These are phyloP conservation scores for Eimeria falciformis DNA, from an alignment of 169 alveolate species.

Conservation along the genomic window DNA sequence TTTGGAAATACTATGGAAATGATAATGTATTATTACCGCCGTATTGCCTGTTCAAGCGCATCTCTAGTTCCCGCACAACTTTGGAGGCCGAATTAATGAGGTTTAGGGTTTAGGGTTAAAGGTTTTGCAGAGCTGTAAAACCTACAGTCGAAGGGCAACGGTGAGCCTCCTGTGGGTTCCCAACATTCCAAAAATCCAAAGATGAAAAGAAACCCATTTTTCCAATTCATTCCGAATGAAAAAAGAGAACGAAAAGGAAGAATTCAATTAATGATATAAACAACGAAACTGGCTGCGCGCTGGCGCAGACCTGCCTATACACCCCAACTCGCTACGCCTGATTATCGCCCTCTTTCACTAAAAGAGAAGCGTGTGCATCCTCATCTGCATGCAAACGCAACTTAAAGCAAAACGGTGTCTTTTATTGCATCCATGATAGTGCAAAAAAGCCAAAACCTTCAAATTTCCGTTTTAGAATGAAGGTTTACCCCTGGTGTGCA, in stretches of 20 bases:
- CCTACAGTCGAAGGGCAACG: background rate
- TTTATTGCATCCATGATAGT: no score
- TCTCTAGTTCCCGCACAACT: slow-evolving; percentile 48
- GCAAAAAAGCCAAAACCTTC: no score
- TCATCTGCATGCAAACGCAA: background rate
- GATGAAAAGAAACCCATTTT: background rate
- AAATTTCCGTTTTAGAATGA: background rate
- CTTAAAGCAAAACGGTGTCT: background rate
- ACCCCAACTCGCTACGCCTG: slow-evolving; percentile 26
- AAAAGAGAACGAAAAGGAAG: background rate
- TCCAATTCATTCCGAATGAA: background rate
- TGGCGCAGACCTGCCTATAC: slow-evolving; percentile 55
- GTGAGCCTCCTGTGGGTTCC: background rate
- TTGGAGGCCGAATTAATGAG: background rate
- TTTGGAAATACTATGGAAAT: background rate
- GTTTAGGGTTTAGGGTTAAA: no score
- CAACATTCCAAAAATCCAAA: background rate
- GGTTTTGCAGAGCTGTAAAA: background rate
- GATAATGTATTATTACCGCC: slow-evolving; percentile 39
- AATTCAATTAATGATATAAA: background rate
- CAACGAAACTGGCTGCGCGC: background rate
- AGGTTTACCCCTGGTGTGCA: background rate
- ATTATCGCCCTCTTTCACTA: background rate
- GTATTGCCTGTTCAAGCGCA: slow-evolving; percentile 52
- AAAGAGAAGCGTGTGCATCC: background rate